Base-by-base conservation (phyloP, 2,329 filamentous ascomycete species). In the Ampelomyces quisqualis region DNA sequence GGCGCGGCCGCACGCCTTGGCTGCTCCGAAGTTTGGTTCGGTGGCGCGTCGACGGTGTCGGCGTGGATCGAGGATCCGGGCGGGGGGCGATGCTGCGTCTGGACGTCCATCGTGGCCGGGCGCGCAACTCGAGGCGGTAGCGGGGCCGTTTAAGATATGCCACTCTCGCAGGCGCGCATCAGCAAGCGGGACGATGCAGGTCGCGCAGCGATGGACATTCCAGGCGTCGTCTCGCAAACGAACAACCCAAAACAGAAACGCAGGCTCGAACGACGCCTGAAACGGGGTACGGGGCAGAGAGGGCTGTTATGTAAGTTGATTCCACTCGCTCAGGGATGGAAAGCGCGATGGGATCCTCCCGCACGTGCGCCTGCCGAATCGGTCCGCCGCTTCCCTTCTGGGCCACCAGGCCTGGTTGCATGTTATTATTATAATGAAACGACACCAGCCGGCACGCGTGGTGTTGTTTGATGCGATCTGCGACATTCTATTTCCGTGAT, bases 1-100 rank as follows among this genome's bases (percentile, higher is more conserved):
- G 59, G 56, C 38, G 63, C 64, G 43, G 53, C 51, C 30, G 9
- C n/a, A 10, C 57, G 57, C 19, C 64, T 58, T 31, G 61, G 60
- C 46, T 54, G 45, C 24, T 51, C 51, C 39, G 55, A 38, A 45
- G 48, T 56, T 26, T 55, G 60, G 49, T 28, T 51, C 42, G 55
- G 42, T 22, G 37, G 34, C 31, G 47, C 39, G 34, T 47, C 41
- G 17, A 52, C 34, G 43, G 57, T 42, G 34, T 56, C 37, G 42
- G 28, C 36, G 9, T 52, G 53, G 21, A 53, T 45, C 18, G 51
- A 39, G 7, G 55, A 52, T n/a, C n/a, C n/a, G 13, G 53, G 49
- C 24, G 51, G 53, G 22, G 49, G 49, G 21, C 27, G 51, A 5
- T 31, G 42, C 26, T 46, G 43, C 37, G 53, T 47, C 46, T 55